Evolutionary conservation across 2,329 filamentous ascomycete genomes (phyloP).

Genomic region (Cadophora sp.): DNA sequence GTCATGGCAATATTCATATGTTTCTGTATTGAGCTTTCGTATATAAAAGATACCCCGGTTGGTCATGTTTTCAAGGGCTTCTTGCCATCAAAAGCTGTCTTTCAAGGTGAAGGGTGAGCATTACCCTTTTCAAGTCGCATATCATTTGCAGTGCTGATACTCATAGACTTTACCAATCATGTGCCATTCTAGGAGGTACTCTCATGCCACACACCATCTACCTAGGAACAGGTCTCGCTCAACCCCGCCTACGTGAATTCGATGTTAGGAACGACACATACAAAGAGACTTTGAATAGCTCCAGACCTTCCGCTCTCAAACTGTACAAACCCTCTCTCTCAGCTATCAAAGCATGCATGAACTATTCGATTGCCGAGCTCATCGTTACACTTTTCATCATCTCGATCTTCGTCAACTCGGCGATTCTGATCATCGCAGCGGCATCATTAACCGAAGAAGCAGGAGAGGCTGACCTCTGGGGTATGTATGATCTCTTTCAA

Average conservation of each 20-base stretch:
- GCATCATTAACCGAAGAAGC: conserved; percentile 73
- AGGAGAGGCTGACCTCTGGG: conserved; percentile 76
- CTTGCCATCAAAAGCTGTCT: conserved; percentile 62
- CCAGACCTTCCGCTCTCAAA: conserved; percentile 48
- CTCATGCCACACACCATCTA: conserved; percentile 74
- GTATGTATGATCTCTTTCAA: conserved; percentile 75
- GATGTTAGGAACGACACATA: conserved; percentile 62
- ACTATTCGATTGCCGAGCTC: conserved; percentile 74
- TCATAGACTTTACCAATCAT: conserved; percentile 65
- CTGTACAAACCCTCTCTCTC: conserved; percentile 73
- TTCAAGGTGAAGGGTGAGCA: conserved; percentile 59
- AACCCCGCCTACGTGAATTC: conserved; percentile 68
- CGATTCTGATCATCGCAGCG: conserved; percentile 82
- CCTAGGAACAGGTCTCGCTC: conserved; percentile 73
- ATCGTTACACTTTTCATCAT: conserved; percentile 77
- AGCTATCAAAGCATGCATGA: conserved; percentile 74
- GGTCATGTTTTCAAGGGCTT: conserved; percentile 68
- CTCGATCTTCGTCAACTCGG: conserved; percentile 81
- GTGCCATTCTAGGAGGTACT: conserved; percentile 77
- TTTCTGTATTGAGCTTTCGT: conserved; percentile 71
- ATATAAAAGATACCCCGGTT: conserved; percentile 59
- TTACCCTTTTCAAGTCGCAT: too few species aligned
- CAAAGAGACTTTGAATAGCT: conserved; percentile 38
- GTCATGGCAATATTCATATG: conserved; percentile 71
- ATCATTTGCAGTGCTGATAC: conserved; percentile 14